Evolutionary conservation across 805 yeast genomes (phyloP).

Genomic region (Candida insectalens): DNA sequence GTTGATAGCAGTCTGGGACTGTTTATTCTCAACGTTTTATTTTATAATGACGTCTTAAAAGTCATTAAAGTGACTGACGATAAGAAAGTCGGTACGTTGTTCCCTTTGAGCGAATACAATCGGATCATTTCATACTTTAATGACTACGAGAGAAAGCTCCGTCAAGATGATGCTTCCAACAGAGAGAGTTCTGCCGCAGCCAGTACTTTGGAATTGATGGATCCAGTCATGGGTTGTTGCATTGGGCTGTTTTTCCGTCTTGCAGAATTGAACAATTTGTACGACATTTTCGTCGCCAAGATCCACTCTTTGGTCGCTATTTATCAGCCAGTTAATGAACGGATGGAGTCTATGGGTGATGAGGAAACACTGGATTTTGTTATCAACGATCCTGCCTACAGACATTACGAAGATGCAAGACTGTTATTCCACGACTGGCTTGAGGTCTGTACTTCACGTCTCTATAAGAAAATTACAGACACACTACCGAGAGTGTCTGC

Average conservation of each 20-base stretch:
- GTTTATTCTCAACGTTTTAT: slow-evolving; percentile 14
- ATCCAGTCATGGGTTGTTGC: slow-evolving; percentile 13
- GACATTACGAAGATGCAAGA: slow-evolving; percentile 10
- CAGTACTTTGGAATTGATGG: slow-evolving; percentile 1
- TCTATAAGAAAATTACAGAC: slow-evolving; percentile 8
- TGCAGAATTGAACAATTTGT: slow-evolving; percentile 10
- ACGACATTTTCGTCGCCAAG: slow-evolving; percentile 6
- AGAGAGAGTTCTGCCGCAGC: not conserved
- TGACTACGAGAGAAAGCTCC: not conserved
- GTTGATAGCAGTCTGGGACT: slow-evolving; percentile 6
- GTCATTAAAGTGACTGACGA: slow-evolving; percentile 12
- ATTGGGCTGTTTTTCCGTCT: slow-evolving; percentile 11
- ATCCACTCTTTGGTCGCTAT: slow-evolving; percentile 2
- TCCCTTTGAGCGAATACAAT: slow-evolving; percentile 13
- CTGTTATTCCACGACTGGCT: slow-evolving; percentile 17
- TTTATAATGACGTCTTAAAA: slow-evolving; percentile 17
- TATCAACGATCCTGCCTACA: slow-evolving; percentile 4
- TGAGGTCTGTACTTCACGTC: slow-evolving; percentile 7
- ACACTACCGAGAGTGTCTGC: slow-evolving; percentile 9
- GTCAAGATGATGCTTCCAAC: not conserved
- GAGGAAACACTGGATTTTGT: not conserved
- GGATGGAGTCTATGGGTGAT: not conserved
- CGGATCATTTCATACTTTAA: slow-evolving; percentile 5
- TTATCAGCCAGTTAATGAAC: not conserved
- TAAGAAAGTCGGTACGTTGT: slow-evolving; percentile 12